Base-by-base conservation (phyloP, 75 land plant species). In the Picea sitchensis region DNA sequence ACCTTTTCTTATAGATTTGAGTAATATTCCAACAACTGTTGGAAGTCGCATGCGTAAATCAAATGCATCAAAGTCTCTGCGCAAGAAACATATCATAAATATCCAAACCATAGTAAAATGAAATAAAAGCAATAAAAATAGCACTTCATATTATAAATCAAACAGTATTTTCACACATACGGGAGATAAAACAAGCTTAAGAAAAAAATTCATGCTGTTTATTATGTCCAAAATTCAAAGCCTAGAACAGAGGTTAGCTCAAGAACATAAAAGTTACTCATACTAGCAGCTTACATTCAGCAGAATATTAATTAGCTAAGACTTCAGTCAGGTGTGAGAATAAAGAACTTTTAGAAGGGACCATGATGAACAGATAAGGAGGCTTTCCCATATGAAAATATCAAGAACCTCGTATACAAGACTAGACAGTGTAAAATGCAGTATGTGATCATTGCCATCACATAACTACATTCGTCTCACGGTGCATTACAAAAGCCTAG, bases 61-160 rank as follows among this genome's bases (percentile, higher is more conserved):
- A 84, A 89, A 95, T 75, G 87, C 81, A 87, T 97, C 99, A 84
- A 97, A 95, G 71, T 97, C 99, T 79, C 99, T 97, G 90, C 4
- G 21, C 14, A 59, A 30, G 56, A 84, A 62, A 14, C 65, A 65
- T 20, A 77, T 34, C 65, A 84, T 20, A 47, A 38, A 57, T 74
- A 73, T 56, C 6, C 56, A 56, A 18, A 23, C 23, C 14, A 79
- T n/a, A 44, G 9, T 47, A 11, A 79, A 64, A 67, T 77, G 56
- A 79, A 79, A 76, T 76, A 58, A 13, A 31, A 76, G 14, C 51
- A 71, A n/a, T 20, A 71, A 44, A 21, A 67, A 67, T 34, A 38
- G 6, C 71, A 63, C 17, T 67, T 67, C 71, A 67, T 36, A 36
- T 21, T 61, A 61, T 7, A 61, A 61, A 21, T 18, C n/a, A 17